Percentiles rank a stretch among this genome's conserved stretches.
These are phyloP conservation scores for Fusarium sp. DNA, from an alignment of 2,329 filamentous ascomycete genomes.

Conservation along the genomic window DNA sequence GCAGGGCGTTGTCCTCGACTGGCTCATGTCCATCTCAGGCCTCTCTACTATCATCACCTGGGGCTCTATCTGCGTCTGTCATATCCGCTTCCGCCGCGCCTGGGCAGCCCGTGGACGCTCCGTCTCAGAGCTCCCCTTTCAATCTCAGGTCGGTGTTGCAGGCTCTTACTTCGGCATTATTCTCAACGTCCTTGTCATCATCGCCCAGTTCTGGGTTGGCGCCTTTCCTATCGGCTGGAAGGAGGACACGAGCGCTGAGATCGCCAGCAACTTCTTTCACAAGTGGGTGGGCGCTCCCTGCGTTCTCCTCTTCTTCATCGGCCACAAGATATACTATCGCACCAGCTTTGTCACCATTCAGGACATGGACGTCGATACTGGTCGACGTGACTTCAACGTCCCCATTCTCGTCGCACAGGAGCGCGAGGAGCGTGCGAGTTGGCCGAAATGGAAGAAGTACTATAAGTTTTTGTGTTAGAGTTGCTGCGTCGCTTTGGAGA, in stretches of 20 bases:
- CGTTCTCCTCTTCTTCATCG: slow-evolving; percentile 70
- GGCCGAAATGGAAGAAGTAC: slow-evolving; percentile 78
- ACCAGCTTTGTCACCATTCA: slow-evolving; percentile 71
- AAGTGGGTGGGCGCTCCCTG: slow-evolving; percentile 75
- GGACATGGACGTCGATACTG: slow-evolving; percentile 88
- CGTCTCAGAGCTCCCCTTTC: slow-evolving; percentile 81
- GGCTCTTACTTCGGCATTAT: slow-evolving; percentile 82
- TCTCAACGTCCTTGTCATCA: slow-evolving; percentile 77
- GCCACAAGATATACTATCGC: slow-evolving; percentile 76
- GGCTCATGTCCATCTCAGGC: slow-evolving; percentile 79
- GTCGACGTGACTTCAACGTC: slow-evolving; percentile 83
- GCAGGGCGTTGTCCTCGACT: slow-evolving; percentile 72
- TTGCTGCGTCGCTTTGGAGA: neutral
- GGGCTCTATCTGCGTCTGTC: slow-evolving; percentile 85
- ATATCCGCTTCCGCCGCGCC: slow-evolving; percentile 88
- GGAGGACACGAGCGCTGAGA: slow-evolving; percentile 52
- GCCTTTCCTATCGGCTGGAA: slow-evolving; percentile 73
- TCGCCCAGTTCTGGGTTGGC: slow-evolving; percentile 89
- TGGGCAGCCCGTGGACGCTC: slow-evolving; percentile 74
- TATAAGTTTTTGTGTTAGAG: slow-evolving; percentile 75
- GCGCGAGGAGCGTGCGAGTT: slow-evolving; percentile 71
- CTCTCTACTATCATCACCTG: slow-evolving; percentile 80
- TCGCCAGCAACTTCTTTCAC: slow-evolving; percentile 74
- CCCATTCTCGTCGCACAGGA: slow-evolving; percentile 81
- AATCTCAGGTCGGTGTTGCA: slow-evolving; percentile 76